Evolutionary conservation across 805 yeast genomes (phyloP), one percentile per base, ranked within the genome.

Genomic region (Pichia nakasei): DNA sequence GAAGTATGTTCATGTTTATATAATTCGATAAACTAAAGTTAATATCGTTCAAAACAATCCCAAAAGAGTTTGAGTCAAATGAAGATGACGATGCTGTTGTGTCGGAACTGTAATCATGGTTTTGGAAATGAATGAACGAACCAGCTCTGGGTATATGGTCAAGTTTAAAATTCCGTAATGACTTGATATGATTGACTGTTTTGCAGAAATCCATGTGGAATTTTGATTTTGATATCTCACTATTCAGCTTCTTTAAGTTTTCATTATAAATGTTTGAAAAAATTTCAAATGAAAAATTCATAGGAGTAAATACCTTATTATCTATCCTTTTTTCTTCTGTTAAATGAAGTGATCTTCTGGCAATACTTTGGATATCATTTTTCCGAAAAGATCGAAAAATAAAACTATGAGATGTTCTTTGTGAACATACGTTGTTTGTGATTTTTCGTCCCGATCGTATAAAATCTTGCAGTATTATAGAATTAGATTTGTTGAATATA

Each of bases 121-220:
- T 37, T 22, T 39, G 21, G 9, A 48, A 47, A 31, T 52, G 53
- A 12, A 52, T 44, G 4, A 53, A 35, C 1, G 55, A 52, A 2
- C 56, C 56, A 4, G 39, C 31, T n/a, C 17, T 24, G 4, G 50
- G 48, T 12, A 38, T 29, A 3, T 13, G n/a, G 19, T 44, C 31
- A 4, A 34, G 27, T 17, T 26, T 17, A 22, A 21, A 37, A 7
- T 19, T 22, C 3, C 9, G 13, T 32, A 44, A 15, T 33, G 37
- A 19, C 18, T 41, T 35, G 27, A 37, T n/a, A 41, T 35, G 33
- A 39, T 42, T 22, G 18, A 44, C 40, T n/a, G 38, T 24, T 13
- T 37, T 32, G 15, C 29, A 20, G 31, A 42, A 29, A 22, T 43
- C 33, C 3, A 27, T 11, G 9, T 31, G 6, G 17, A n/a, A 4